Evolutionary conservation across 129 eudicot genomes (phyloP).

Genomic region (Flaveria trinervia): DNA sequence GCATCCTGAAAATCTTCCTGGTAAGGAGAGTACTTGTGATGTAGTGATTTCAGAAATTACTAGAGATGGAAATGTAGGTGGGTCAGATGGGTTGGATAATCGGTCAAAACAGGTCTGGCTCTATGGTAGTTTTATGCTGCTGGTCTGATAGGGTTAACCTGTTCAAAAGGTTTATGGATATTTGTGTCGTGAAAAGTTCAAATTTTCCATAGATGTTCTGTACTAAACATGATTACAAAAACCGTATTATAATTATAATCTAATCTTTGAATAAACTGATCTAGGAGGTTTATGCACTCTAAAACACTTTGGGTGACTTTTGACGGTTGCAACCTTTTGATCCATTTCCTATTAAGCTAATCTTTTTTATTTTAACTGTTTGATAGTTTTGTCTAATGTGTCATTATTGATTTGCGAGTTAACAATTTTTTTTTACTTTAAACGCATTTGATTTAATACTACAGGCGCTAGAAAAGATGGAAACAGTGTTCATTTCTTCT

Average conservation of each 20-base stretch:
- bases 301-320: constrained; percentile 4
- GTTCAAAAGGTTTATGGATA: not conserved
- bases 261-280: not conserved
- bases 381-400: not conserved
- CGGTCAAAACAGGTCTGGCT: not conserved
- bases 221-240: not conserved
- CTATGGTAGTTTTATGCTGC: not conserved
- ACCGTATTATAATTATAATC: not conserved
- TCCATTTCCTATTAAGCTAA: not conserved
- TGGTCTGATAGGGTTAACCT: not conserved
- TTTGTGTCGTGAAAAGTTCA: not conserved
- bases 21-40: constrained; percentile 38
- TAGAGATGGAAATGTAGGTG: not conserved
- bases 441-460: not conserved
- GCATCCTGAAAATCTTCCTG: constrained; percentile 93
- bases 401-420: constrained; percentile 1
- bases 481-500: constrained; percentile 68
- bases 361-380: not conserved
- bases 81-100: not conserved
- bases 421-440: not conserved
- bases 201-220: not conserved
- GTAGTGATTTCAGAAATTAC: not conserved
- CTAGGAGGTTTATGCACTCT: not conserved
- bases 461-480: constrained; percentile 92
- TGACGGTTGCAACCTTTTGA: not conserved